These are phyloP conservation scores for Sphaerosporella brunnea DNA, from an alignment of 495 filamentous ascomycete species.

Conservation along the genomic window DNA sequence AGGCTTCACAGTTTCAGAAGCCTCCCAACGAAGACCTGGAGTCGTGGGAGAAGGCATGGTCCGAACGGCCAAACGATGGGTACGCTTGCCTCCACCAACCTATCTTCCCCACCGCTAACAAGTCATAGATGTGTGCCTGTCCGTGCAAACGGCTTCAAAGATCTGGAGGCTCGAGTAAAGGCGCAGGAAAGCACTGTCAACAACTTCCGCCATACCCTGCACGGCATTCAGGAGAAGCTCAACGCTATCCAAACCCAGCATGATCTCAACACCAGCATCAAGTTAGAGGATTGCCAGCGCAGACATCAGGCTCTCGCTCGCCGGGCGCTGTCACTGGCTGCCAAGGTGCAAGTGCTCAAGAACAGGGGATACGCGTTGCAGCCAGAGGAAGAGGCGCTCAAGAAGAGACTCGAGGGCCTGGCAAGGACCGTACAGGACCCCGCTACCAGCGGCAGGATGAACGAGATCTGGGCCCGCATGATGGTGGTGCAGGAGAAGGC, in stretches of 20 bases:
- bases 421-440: constrained; percentile 69
- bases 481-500: constrained; percentile 66
- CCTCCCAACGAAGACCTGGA: constrained; percentile 55
- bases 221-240: constrained; percentile 75
- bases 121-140: constrained; percentile 22
- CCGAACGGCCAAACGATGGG: constrained; percentile 59
- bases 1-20: constrained; percentile 67
- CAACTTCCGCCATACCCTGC: constrained; percentile 59
- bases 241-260: constrained; percentile 63
- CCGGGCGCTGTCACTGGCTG: constrained; percentile 66
- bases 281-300: constrained; percentile 60
- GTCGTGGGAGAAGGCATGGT: constrained; percentile 86
- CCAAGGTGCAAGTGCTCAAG: constrained; percentile 77
- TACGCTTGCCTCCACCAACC: constrained; percentile 28
- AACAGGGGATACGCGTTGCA: constrained; percentile 87
- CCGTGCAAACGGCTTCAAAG: constrained; percentile 46
- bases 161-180: constrained; percentile 57
- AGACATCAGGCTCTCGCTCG: constrained; percentile 65
- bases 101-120: background rate
- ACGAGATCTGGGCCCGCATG: constrained; percentile 96
- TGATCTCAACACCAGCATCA: constrained; percentile 61
- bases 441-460: constrained; percentile 57
- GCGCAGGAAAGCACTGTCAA: constrained; percentile 56
- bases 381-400: constrained; percentile 75
- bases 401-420: constrained; percentile 60